Evolutionary conservation across 2,329 filamentous ascomycete species (phyloP).

Genomic region (Alternaria sp.): DNA sequence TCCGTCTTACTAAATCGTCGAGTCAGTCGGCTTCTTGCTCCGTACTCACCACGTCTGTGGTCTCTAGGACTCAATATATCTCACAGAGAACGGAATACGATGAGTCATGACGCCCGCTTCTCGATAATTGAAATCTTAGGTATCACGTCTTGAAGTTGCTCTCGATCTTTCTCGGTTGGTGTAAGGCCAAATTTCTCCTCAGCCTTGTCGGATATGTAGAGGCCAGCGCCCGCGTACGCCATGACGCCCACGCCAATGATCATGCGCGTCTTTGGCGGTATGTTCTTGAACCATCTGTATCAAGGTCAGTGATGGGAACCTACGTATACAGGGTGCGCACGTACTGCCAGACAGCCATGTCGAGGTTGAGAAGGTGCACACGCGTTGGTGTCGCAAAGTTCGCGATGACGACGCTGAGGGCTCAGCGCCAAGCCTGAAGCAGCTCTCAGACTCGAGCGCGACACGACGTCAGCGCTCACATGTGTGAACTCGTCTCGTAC

Average conservation of each 20-base stretch:
- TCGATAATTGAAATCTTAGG: constrained; percentile 63
- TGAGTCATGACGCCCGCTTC: not conserved
- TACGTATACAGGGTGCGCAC: not conserved
- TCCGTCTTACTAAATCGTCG: too few species aligned
- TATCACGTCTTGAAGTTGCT: constrained; percentile 65
- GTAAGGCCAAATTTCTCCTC: constrained; percentile 77
- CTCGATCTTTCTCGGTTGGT: constrained; percentile 75
- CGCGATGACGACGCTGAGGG: constrained; percentile 5
- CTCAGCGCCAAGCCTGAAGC: constrained; percentile 8
- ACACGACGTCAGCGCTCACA: not conserved
- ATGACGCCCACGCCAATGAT: constrained; percentile 77
- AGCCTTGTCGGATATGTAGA: constrained; percentile 74
- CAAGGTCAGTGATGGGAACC: constrained; percentile 1
- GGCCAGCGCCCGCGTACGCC: constrained; percentile 74
- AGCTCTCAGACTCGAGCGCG: not conserved
- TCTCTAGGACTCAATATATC: too few species aligned
- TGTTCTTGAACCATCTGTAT: constrained; percentile 66
- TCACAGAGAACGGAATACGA: fast-evolving
- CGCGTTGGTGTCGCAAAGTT: constrained; percentile 4
- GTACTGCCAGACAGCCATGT: constrained; percentile 49
- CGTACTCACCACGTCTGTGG: too few species aligned
- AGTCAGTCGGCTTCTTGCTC: too few species aligned
- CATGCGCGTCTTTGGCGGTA: constrained; percentile 73
- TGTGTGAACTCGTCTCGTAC: not conserved
- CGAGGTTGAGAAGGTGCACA: constrained; percentile 3